Conservation (phyloP, 1,284 basidiomycete genomes). For the Ceratobasidium sp. region DNA sequence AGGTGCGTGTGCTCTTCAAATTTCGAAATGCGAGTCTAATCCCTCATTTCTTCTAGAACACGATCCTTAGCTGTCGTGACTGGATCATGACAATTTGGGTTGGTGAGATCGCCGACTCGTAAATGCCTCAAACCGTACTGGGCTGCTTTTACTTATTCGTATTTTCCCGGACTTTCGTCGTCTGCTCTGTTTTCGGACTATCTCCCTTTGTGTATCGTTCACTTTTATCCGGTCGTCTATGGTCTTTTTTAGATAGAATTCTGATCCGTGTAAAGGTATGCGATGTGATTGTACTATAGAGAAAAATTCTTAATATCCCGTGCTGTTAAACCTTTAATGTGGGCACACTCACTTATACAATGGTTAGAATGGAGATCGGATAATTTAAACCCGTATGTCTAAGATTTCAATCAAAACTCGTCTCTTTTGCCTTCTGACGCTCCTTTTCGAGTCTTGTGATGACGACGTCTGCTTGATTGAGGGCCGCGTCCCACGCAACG, state of each 20-base stretch:
- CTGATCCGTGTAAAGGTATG: constrained; percentile 2
- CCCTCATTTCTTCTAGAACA: neutral
- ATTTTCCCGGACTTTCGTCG: neutral
- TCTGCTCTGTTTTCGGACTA: neutral
- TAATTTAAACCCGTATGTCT: neutral
- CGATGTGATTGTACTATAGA: constrained; percentile 23
- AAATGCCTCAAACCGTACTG: neutral
- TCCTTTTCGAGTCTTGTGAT: constrained; percentile 64
- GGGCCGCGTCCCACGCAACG: constrained; percentile 77
- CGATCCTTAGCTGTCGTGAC: constrained; percentile 13
- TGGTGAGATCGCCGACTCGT: neutral
- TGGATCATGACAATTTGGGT: constrained; percentile 31
- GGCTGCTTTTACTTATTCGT: neutral
- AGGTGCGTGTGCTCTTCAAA: neutral
- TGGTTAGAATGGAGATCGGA: neutral
- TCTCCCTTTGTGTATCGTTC: neutral
- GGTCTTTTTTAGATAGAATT: neutral
- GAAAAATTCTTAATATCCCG: neutral
- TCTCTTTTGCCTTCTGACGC: constrained; percentile 57
- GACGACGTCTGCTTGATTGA: constrained; percentile 67
- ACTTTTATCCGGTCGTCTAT: neutral
- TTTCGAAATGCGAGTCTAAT: neutral
- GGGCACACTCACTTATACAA: constrained; percentile 26
- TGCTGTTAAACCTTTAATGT: neutral
- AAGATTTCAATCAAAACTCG: constrained; percentile 24